Percentiles rank a stretch among this genome's conserved stretches.
These are phyloP conservation scores for Monilinia fructicola DNA, from an alignment of 2,329 filamentous ascomycete species.

Conservation along the genomic window DNA sequence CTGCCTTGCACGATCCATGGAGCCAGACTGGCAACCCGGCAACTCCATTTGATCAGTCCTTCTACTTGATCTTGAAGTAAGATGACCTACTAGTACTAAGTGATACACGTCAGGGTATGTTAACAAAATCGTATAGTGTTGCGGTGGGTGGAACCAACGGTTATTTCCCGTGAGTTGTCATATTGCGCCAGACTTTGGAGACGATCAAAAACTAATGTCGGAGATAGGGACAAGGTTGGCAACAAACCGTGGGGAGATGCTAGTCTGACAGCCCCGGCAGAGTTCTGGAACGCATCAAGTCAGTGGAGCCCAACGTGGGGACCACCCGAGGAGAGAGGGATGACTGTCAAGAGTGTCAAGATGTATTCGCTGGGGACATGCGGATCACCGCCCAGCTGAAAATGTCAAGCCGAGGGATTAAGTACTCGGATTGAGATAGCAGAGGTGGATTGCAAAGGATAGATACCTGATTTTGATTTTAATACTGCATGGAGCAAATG, in stretches of 20 bases:
- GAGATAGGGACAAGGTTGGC: constrained; percentile 45
- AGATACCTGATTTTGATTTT: background rate
- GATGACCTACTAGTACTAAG: background rate
- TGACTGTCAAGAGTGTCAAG: constrained; percentile 31
- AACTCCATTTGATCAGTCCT: constrained; percentile 53
- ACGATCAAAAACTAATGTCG: constrained; percentile 24
- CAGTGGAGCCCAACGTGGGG: constrained; percentile 51
- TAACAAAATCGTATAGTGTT: constrained; percentile 38
- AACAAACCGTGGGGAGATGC: constrained; percentile 50
- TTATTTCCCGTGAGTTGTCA: constrained; percentile 46
- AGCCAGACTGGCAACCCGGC: constrained; percentile 39
- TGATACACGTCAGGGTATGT: background rate
- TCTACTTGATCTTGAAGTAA: constrained; percentile 51
- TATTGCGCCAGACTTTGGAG: background rate
- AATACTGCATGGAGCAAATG: constrained; percentile 7
- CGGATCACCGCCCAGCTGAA: constrained; percentile 20
- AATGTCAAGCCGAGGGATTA: background rate
- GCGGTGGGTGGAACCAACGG: constrained; percentile 51
- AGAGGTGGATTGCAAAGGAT: background rate
- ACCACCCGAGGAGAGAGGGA: constrained; percentile 26
- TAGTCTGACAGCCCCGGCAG: constrained; percentile 43
- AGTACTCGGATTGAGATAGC: background rate
- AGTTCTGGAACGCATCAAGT: constrained; percentile 46
- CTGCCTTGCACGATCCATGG: constrained; percentile 49
- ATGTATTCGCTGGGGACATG: constrained; percentile 28